These are phyloP conservation scores for Aspergillus chevalieri DNA, from an alignment of 2,329 filamentous ascomycete species.

Conservation along the genomic window DNA sequence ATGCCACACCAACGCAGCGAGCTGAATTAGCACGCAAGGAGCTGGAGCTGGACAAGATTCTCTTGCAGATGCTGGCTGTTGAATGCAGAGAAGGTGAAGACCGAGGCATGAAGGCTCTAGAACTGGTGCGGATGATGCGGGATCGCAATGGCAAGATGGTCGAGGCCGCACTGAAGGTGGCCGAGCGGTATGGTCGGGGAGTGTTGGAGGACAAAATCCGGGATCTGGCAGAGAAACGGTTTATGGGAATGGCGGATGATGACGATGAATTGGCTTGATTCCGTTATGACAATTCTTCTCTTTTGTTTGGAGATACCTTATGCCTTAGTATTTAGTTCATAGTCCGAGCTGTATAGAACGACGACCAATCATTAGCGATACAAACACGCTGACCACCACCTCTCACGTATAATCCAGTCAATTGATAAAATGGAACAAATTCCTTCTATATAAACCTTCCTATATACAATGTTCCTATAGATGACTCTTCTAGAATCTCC, in stretches of 20 bases:
- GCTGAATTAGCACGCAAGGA: constrained; percentile 64
- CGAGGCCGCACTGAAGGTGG: constrained; percentile 84
- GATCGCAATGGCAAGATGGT: constrained; percentile 84
- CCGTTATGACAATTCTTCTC: background rate
- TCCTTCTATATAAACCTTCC: background rate
- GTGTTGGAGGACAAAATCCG: constrained; percentile 86
- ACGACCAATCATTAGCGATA: background rate
- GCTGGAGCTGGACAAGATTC: constrained; percentile 79
- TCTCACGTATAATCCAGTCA: background rate
- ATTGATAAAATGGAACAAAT: background rate
- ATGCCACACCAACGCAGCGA: constrained; percentile 59
- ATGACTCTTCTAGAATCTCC: background rate
- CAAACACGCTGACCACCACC: background rate
- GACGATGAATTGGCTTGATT: constrained; percentile 38
- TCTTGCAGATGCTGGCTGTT: constrained; percentile 79
- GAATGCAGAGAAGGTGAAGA: constrained; percentile 94
- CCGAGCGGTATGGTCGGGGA: constrained; percentile 71
- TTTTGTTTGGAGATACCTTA: background rate
- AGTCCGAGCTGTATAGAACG: background rate
- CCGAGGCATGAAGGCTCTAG: constrained; percentile 86
- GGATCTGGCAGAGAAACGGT: constrained; percentile 68
- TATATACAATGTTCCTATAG: background rate
- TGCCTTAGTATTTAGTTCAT: background rate
- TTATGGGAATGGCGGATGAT: constrained; percentile 57
- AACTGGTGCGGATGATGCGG: constrained; percentile 79